phyloP scores from a whole-genome alignment of 2,329 filamentous ascomycete species.

The Curvularia sp. region DNA sequence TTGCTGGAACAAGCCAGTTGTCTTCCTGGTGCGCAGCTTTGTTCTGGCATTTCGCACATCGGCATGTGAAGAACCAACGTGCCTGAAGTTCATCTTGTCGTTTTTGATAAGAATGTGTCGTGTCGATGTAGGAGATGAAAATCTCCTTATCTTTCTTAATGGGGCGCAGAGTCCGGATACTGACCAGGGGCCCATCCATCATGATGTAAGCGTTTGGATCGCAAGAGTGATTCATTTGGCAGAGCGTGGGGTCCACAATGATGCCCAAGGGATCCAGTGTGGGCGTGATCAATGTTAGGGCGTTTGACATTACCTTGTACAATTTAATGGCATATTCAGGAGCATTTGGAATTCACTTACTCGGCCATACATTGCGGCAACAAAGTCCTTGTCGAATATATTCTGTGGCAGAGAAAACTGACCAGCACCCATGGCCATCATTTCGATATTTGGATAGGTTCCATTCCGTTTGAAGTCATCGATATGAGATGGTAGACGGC shows the following conservation, averaged over 20 bases:
- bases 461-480: conserved; percentile 55
- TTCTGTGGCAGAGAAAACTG: conserved; percentile 59
- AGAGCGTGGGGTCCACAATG: conserved; percentile 63
- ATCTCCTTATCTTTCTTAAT: conserved; percentile 65
- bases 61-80: conserved; percentile 67
- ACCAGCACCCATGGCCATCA: conserved; percentile 63
- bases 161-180: conserved; percentile 60
- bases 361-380: conserved; percentile 56
- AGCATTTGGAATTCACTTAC: conserved; percentile 32
- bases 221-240: conserved; percentile 68
- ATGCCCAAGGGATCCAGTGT: conserved; percentile 66
- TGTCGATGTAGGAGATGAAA: conserved; percentile 68
- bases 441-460: conserved; percentile 56
- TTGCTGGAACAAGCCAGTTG: conserved; percentile 47
- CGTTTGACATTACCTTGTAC: conserved; percentile 61
- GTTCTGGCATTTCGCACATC: conserved; percentile 60
- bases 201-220: conserved; percentile 65
- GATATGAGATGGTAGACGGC: conserved; percentile 58
- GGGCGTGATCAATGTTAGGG: conserved; percentile 63
- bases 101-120: conserved; percentile 58
- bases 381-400: conserved; percentile 53
- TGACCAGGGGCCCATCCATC: conserved; percentile 62
- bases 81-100: conserved; percentile 61
- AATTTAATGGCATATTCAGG: conserved; percentile 29
- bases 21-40: conserved; percentile 52